phyloP scores from a whole-genome alignment of 352 stramenopile genomes.

The Globisporangium nodosum region DNA sequence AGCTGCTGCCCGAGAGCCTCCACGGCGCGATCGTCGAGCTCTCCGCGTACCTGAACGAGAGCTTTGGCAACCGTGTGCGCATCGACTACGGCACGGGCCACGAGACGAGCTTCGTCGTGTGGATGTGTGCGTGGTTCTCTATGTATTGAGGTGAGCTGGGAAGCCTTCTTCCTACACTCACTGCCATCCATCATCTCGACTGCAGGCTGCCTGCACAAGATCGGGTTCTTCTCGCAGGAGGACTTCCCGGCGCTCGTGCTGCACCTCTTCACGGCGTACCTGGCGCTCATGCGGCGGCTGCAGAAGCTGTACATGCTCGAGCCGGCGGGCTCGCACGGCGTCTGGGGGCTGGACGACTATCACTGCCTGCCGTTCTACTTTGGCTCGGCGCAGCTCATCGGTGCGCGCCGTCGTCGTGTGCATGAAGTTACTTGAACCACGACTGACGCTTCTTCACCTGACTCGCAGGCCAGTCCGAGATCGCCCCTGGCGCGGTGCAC shows the following conservation, averaged over 20 bases:
- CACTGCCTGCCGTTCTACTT: slow-evolving; percentile 98
- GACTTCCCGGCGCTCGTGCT: slow-evolving; percentile 88
- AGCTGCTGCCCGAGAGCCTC: slow-evolving; percentile 46
- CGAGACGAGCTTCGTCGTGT: slow-evolving; percentile 97
- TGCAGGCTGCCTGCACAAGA: slow-evolving; percentile 80
- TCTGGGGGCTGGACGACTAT: slow-evolving; percentile 99
- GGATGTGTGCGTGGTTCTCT: slow-evolving; percentile 66
- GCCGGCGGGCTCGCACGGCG: slow-evolving; percentile 97
- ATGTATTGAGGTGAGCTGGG: too few species aligned
- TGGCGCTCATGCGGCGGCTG: slow-evolving; percentile 91
- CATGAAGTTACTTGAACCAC: background rate
- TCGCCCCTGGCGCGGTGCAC: slow-evolving; percentile 70
- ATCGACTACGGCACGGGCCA: slow-evolving; percentile 99
- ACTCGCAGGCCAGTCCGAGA: slow-evolving; percentile 48
- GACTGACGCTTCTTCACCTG: background rate
- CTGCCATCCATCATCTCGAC: background rate
- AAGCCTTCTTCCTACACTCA: background rate
- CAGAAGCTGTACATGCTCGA: slow-evolving; percentile 98
- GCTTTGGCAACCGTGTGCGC: slow-evolving; percentile 95
- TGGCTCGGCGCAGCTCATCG: slow-evolving; percentile 93
- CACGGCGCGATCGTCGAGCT: slow-evolving; percentile 88
- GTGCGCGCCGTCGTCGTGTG: slow-evolving; percentile 11
- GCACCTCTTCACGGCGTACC: slow-evolving; percentile 90
- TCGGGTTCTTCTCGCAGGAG: slow-evolving; percentile 83
- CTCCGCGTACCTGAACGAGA: slow-evolving; percentile 91